Evolutionary conservation across 2,329 filamentous ascomycete species (phyloP).

Genomic region (Hypomyces rosellus): DNA sequence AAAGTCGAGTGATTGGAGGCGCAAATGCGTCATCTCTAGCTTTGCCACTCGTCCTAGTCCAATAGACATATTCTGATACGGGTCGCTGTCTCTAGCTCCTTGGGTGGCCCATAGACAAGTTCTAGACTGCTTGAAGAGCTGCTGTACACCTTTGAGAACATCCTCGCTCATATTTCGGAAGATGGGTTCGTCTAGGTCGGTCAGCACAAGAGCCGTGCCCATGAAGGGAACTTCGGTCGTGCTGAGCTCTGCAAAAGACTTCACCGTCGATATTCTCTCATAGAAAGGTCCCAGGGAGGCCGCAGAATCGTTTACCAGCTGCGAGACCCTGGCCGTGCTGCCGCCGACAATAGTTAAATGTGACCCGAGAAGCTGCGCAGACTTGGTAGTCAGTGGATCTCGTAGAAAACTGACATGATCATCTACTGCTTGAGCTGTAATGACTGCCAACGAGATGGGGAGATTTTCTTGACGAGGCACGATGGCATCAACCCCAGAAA

Average conservation of each 20-base stretch:
- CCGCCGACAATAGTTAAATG: neutral
- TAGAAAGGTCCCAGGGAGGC: neutral
- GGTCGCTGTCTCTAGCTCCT: neutral
- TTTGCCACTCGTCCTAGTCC: neutral
- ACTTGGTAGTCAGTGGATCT: too few relatives aligned
- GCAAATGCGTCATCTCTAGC: neutral
- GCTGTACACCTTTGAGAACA: conserved; percentile 3
- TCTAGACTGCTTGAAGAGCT: neutral
- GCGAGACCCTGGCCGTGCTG: neutral
- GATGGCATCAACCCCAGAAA: neutral
- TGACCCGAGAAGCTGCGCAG: too few relatives aligned
- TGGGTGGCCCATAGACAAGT: neutral
- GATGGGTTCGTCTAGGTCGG: conserved; percentile 10
- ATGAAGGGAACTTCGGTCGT: too few relatives aligned
- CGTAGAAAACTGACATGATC: neutral
- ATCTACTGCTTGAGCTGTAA: neutral
- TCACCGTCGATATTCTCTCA: neutral
- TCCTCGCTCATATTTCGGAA: conserved; percentile 6
- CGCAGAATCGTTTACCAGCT: neutral
- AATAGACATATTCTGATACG: neutral
- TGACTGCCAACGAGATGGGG: neutral
- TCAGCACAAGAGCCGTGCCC: conserved; percentile 2
- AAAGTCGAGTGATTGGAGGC: neutral
- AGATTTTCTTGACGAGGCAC: neutral
- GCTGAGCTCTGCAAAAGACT: too few relatives aligned